Evolutionary conservation across 495 filamentous ascomycete species (phyloP).

Genomic region (Podospora australis): DNA sequence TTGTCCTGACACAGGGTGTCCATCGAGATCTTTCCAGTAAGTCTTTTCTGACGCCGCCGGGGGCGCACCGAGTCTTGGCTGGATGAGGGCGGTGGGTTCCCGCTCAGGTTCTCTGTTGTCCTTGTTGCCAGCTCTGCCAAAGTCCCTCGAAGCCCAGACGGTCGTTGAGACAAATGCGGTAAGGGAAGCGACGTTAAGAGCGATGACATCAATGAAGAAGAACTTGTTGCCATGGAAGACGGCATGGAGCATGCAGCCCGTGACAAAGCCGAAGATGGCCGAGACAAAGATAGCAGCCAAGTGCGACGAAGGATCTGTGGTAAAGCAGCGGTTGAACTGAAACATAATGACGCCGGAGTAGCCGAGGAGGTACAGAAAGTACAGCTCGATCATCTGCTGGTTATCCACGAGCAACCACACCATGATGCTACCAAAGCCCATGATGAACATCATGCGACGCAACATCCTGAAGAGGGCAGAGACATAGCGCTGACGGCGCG

Average conservation of each 20-base stretch:
- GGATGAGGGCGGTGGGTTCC: constrained; percentile 1
- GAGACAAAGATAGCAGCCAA: constrained; percentile 17
- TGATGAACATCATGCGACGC: constrained; percentile 11
- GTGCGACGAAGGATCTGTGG: constrained; percentile 16
- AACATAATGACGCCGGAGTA: constrained; percentile 24
- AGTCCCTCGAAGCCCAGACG: constrained; percentile 16
- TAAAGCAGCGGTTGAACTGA: constrained; percentile 31
- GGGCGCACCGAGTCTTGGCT: neutral
- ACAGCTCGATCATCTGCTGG: constrained; percentile 10
- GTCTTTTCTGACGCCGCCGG: neutral
- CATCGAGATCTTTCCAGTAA: neutral
- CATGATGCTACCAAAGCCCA: constrained; percentile 16
- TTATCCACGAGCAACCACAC: constrained; percentile 19
- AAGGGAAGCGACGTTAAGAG: constrained; percentile 11
- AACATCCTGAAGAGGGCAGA: constrained; percentile 8
- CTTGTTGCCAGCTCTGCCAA: neutral
- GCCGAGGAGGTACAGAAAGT: constrained; percentile 18
- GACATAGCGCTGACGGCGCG: constrained; percentile 7
- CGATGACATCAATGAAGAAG: constrained; percentile 15
- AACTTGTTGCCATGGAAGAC: neutral
- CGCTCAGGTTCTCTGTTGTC: neutral
- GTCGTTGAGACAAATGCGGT: constrained; percentile 14
- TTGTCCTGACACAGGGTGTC: neutral
- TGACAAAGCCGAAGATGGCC: constrained; percentile 17
- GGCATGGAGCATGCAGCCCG: constrained; percentile 15